These are phyloP conservation scores for Eragrostis curvula DNA, from an alignment of 176 grass and related monocot species.

Conservation along the genomic window DNA sequence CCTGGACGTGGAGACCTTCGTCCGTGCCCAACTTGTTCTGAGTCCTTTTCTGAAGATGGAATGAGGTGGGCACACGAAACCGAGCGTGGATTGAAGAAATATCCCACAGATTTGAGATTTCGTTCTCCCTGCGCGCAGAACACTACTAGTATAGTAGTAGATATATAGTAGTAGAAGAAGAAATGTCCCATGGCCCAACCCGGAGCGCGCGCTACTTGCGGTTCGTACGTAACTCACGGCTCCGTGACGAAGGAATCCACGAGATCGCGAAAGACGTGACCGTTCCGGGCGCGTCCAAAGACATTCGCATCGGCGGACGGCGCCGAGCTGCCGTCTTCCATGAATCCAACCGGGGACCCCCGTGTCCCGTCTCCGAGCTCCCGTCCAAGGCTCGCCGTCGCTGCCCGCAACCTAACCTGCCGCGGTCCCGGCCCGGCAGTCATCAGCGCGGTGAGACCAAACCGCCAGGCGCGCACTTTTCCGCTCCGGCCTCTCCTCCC, in stretches of 20 bases:
- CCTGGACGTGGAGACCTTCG: not conserved
- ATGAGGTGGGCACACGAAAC: too few relatives aligned
- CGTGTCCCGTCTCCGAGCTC: not conserved
- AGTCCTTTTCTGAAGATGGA: too few relatives aligned
- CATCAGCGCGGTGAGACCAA: not conserved
- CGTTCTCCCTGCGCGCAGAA: too few relatives aligned
- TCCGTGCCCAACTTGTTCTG: too few relatives aligned
- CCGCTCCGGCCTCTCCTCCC: not conserved
- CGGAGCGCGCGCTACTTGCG: too few relatives aligned
- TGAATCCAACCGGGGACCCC: too few relatives aligned
- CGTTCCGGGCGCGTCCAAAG: constrained; percentile 1
- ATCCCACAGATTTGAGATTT: too few relatives aligned
- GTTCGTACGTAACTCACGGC: too few relatives aligned
- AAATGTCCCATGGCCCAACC: too few relatives aligned
- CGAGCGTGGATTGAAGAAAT: too few relatives aligned
- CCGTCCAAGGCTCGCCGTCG: not conserved
- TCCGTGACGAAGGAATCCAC: not conserved
- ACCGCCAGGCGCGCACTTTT: not conserved
- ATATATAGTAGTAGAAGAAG: too few relatives aligned
- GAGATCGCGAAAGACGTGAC: constrained; percentile 25
- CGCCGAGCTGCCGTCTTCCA: not conserved
- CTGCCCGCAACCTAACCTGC: not conserved
- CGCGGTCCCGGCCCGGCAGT: not conserved
- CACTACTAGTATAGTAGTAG: too few relatives aligned
- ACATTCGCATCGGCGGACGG: not conserved